Evolutionary conservation across 2,329 filamentous ascomycete species (phyloP).

Genomic region (Paramyrothecium roridum): DNA sequence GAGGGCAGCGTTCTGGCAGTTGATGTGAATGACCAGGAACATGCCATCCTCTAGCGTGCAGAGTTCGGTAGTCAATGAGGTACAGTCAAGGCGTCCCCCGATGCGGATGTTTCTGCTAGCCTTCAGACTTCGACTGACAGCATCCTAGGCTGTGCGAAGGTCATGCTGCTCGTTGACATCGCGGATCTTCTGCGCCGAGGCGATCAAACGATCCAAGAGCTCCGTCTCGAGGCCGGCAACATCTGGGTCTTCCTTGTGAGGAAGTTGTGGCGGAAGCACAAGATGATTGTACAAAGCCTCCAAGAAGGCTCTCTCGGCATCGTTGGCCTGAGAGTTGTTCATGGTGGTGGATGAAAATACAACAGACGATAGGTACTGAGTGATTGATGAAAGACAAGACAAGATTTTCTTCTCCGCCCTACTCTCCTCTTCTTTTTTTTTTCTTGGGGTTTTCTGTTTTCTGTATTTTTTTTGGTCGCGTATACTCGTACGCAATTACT

Average conservation of each 20-base stretch:
- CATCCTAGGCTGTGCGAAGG: conserved; percentile 9
- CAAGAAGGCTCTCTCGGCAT: background rate
- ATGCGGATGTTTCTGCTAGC: conserved; percentile 13
- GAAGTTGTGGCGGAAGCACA: conserved; percentile 15
- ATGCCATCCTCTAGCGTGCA: conserved; percentile 8
- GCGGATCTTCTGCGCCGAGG: conserved; percentile 10
- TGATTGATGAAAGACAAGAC: background rate
- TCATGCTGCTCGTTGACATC: conserved; percentile 12
- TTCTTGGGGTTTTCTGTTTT: no score
- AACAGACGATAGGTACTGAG: background rate
- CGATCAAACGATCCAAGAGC: conserved; percentile 10
- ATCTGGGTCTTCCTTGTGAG: conserved; percentile 14
- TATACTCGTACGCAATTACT: no score
- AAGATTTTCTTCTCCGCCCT: no score
- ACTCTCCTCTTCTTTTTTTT: no score
- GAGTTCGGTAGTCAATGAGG: conserved; percentile 12
- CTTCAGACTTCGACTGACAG: conserved; percentile 12
- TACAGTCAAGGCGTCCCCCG: conserved; percentile 12
- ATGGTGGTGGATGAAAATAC: background rate
- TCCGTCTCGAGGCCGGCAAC: conserved; percentile 9
- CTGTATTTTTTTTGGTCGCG: no score
- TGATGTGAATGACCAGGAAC: conserved; percentile 14
- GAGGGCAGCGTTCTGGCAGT: conserved; percentile 27
- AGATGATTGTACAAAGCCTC: conserved; percentile 17
- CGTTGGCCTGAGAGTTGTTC: background rate